Conservation (phyloP, 495 filamentous ascomycete genomes). For the Hyaloscypha variabilis region DNA sequence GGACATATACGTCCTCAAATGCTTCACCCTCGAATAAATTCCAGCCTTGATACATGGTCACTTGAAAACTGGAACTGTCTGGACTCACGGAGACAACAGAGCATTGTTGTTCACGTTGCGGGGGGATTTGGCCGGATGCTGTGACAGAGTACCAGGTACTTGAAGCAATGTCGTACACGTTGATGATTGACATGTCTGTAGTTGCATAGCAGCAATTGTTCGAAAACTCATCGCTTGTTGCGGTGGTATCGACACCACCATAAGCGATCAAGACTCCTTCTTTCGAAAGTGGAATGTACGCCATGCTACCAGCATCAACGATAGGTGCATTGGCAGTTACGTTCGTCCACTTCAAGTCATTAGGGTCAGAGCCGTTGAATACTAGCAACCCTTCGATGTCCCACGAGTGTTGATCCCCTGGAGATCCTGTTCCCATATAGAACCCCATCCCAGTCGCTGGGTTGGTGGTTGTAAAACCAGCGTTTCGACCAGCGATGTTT, state of each 20-base stretch:
- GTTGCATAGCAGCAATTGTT: conserved; percentile 2
- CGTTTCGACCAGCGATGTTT: neutral
- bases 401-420: neutral
- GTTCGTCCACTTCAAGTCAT: neutral
- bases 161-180: neutral
- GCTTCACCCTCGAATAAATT: conserved; percentile 1
- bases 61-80: conserved; percentile 12
- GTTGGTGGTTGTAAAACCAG: conserved; percentile 5
- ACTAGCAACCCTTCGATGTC: neutral
- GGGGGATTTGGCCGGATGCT: conserved; percentile 8
- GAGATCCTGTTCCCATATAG: conserved; percentile 7
- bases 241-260: neutral
- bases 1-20: conserved; percentile 13
- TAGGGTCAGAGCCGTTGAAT: conserved; percentile 4
- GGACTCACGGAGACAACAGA: conserved; percentile 1
- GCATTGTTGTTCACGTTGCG: neutral
- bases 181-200: conserved; percentile 1
- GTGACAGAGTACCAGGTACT: neutral
- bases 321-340: neutral
- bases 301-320: conserved; percentile 1
- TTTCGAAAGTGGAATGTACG: conserved; percentile 1
- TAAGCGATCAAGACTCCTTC: conserved; percentile 3
- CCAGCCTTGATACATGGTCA: conserved; percentile 13
- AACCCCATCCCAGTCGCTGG: neutral
- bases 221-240: neutral